Evolutionary conservation across 75 land plant species (phyloP), one percentile per base, ranked within the genome.

Genomic region (Chamaecyparis obtusa): DNA sequence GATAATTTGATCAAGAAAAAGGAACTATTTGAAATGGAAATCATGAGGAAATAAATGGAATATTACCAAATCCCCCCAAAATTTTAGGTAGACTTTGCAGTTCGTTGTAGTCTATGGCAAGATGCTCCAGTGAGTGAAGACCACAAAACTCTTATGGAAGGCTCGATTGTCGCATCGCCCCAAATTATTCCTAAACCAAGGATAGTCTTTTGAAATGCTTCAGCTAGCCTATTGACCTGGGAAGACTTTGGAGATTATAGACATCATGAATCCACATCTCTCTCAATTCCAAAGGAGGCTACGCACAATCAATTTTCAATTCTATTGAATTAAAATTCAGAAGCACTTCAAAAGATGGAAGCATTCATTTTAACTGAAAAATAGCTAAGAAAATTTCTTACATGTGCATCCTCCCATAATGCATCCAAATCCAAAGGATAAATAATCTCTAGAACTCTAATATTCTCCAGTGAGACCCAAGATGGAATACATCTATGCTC

Each of bases 371-470:
- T 57, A 57, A 57, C 19, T 57, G 7, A 57, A 57, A 57, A 21
- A 3, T 57, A 17, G 6, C 64, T 0, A 64, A 5, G 69, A 1
- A 24, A 64, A 6, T 5, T 64, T 6, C 69, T 24, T 64, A 64
- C 69, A 64, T 27, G 7, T 0, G 30, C 1, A 1, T 21, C 69
- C 30, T 64, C 69, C 69, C 69, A 64, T 8, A 64, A 24, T 6
- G 27, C 7, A 24, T 24, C 9, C 27, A 64, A 24, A 0, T 0
- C 1, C 30, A 0, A 0, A 5, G 1, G 0, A 1, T 27, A 0
- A 6, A 2, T 0, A 27, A 64, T 7, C 30, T 64, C 69, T 24
- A 64, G 9, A 7, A 64, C 9, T 64, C 69, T 64, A 1, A 64
- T 7, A 0, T 27, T 64, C 1, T 64, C 69, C 30, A 24, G 2